Percentiles rank a stretch among this genome's conserved stretches.
Evolutionary conservation across 441 rosid genomes (phyloP).

Genomic region (Francoa sonchifolia): DNA sequence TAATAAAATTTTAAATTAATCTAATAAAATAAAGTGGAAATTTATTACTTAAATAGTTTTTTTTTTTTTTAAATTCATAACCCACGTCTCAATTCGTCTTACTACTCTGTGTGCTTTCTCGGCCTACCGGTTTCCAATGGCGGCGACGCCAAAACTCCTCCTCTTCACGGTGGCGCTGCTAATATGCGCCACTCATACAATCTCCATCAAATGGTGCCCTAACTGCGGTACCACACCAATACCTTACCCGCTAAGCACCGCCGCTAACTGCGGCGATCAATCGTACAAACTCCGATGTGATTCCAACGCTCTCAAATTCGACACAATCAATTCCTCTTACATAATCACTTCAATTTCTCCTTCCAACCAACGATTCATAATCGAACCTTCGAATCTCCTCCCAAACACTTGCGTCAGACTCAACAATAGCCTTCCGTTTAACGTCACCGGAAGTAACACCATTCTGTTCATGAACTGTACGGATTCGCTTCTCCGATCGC

Average conservation of each 20-base stretch:
- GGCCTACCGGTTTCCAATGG: too few species aligned
- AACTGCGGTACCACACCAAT: slow-evolving; percentile 34
- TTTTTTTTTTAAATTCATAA: too few species aligned
- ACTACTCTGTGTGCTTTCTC: too few species aligned
- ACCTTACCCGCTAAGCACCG: slow-evolving; percentile 55
- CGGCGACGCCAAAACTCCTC: too few species aligned
- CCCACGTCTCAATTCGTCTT: too few species aligned
- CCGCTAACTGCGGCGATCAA: slow-evolving; percentile 39
- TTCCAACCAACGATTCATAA: slow-evolving; percentile 27
- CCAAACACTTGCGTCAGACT: slow-evolving; percentile 29
- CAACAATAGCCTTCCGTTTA: slow-evolving; percentile 50
- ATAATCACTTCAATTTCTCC: slow-evolving; percentile 26
- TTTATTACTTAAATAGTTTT: too few species aligned
- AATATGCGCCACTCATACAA: too few species aligned
- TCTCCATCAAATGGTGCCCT: too few species aligned
- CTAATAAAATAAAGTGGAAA: too few species aligned
- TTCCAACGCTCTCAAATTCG: slow-evolving; percentile 20
- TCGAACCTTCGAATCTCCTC: slow-evolving; percentile 41
- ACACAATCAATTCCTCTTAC: slow-evolving; percentile 40
- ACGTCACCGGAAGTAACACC: slow-evolving; percentile 43
- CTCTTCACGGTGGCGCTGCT: too few species aligned
- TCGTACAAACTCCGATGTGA: slow-evolving; percentile 39
- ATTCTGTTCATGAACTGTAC: slow-evolving; percentile 53
- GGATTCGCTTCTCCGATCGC: slow-evolving; percentile 40
- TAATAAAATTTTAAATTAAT: too few species aligned